A percentile compares a stretch with the other conserved stretches of the same genome.
Evolutionary conservation across 345 rosid species (phyloP).

Genomic region (Hibiscus syriacus): DNA sequence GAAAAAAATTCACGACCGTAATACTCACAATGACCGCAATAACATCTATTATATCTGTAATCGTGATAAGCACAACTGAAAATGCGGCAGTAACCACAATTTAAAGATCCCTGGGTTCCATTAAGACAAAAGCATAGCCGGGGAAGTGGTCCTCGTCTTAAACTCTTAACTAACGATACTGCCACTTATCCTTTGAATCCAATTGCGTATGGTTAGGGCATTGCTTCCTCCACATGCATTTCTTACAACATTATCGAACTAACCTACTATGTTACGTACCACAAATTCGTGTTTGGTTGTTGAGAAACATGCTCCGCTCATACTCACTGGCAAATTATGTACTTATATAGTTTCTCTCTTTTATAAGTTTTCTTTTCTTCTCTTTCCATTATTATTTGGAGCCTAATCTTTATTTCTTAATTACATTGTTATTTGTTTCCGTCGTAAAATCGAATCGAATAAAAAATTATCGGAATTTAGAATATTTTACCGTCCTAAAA

Average conservation of each 20-base stretch:
- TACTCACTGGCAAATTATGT: slow-evolving; percentile 12
- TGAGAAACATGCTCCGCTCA: slow-evolving; percentile 22
- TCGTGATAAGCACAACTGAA: too few relatives aligned
- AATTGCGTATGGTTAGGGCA: neutral
- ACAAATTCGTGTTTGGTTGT: slow-evolving; percentile 24
- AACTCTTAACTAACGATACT: neutral
- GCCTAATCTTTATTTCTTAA: too few relatives aligned
- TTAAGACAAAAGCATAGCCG: neutral
- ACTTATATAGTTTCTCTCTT: neutral
- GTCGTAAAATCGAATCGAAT: neutral
- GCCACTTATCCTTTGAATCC: neutral
- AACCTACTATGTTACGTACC: slow-evolving; percentile 4
- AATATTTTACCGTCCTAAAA: too few relatives aligned
- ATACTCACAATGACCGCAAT: too few relatives aligned
- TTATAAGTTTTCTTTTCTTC: neutral
- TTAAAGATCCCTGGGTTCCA: too few relatives aligned
- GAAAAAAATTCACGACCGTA: too few relatives aligned
- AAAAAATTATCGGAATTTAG: neutral
- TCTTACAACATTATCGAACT: neutral
- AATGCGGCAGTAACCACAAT: too few relatives aligned
- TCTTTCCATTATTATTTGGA: neutral
- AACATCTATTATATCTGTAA: too few relatives aligned
- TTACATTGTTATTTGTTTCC: neutral
- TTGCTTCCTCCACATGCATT: slow-evolving; percentile 8
- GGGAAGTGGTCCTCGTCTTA: neutral